Evolutionary conservation across 2,329 filamentous ascomycete genomes (phyloP), one percentile per base, ranked within the genome.

Genomic region (Claviceps spartinae): DNA sequence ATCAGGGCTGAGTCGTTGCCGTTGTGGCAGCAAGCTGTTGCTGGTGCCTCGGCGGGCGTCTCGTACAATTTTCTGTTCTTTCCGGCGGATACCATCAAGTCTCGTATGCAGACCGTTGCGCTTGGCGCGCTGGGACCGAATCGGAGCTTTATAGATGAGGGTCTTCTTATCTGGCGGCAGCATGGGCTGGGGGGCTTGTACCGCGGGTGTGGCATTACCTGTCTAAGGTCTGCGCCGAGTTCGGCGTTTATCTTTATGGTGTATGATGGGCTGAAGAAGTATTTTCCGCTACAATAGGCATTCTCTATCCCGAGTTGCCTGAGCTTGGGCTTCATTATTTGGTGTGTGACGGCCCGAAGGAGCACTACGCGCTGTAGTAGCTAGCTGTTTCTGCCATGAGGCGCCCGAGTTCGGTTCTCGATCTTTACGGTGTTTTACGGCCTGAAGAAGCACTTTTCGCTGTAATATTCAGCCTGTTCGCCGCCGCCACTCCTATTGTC

Each of bases 221-320:
- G 93, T 46, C 74, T 83, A 36, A 80, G 93, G 55, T 86, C 89
- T 38, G 90, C 89, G 36, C 93, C 93, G 2, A 96, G 90, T 67
- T 96, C 90, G n/a, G 93, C 93, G 7, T 89, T 97, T 63, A 98
- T 98, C 55, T 98, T 98, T 63, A 90, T 93, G 55, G 82, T 97
- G 55, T 97, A 90, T 65, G 93, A 97, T 69, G 85, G 83, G 14
- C 68, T 98, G 66, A 89, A 89, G 71, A 76, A 74, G 56, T 72
- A 81, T 59, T 76, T 93, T 61, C 74, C 78, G 37, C 60, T 79
- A 58, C 67, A 70, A 53, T 69, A 58, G 55, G 13, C 13, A 34
- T 34, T 9, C 30, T 34, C 30, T 34, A 9, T 34, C 30, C 30
- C 9, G 30, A 34, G 9, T 11, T 34, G 30, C 30, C 30, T 34